phyloP scores from a whole-genome alignment of 2,329 filamentous ascomycete species.

The Chrysoporthe austroafricana region DNA sequence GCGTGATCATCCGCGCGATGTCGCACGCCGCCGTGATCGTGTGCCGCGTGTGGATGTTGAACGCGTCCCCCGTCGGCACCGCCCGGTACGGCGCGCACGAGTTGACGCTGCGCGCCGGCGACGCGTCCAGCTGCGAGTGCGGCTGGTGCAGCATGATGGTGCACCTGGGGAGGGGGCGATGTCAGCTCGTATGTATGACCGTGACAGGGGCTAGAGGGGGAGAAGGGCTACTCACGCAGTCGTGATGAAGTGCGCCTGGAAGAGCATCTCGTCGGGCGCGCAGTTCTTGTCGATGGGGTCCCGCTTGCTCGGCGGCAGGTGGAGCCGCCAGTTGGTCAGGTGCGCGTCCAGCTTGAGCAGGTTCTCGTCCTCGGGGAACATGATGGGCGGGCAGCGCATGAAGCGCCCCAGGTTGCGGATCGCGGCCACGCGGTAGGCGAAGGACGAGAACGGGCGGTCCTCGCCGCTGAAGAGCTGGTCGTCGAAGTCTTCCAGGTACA shows the following conservation, averaged over 20 bases:
- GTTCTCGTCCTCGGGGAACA: constrained; percentile 58
- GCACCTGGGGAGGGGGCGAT: too few relatives aligned
- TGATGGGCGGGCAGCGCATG: constrained; percentile 60
- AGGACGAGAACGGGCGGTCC: constrained; percentile 77
- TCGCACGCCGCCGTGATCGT: constrained; percentile 79
- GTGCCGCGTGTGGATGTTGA: constrained; percentile 75
- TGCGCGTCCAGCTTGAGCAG: constrained; percentile 55
- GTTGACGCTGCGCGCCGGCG: constrained; percentile 60
- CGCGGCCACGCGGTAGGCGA: constrained; percentile 81
- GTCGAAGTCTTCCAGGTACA: constrained; percentile 75
- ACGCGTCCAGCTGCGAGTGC: constrained; percentile 73
- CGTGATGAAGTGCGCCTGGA: constrained; percentile 84
- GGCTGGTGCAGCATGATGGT: constrained; percentile 80
- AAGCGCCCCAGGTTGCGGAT: constrained; percentile 78
- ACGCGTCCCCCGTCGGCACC: constrained; percentile 53
- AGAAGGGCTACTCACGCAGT: constrained; percentile 49
- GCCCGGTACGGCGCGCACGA: constrained; percentile 67
- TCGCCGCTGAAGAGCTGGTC: constrained; percentile 73
- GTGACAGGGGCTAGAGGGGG: too few relatives aligned
- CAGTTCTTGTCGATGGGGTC: constrained; percentile 72
- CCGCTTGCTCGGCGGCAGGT: constrained; percentile 73
- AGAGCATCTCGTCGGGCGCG: constrained; percentile 84
- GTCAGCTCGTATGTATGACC: constrained; percentile 32
- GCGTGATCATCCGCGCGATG: constrained; percentile 74
- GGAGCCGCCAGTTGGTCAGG: constrained; percentile 75